These are phyloP conservation scores for Xerocomellus dryophilus DNA, from an alignment of 768 basidiomycete genomes.

Conservation along the genomic window DNA sequence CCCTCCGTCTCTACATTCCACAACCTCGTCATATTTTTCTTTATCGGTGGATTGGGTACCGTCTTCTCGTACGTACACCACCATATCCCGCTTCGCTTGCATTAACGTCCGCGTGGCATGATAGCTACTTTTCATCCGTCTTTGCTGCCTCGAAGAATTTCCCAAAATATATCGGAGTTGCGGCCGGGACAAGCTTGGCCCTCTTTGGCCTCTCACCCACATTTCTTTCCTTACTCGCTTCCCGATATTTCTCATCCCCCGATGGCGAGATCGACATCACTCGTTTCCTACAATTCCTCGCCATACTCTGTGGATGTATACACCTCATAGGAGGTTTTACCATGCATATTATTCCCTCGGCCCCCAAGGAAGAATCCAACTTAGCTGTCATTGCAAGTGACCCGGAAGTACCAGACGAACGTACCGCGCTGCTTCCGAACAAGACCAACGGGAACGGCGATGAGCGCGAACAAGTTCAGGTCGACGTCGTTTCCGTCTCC, in stretches of 20 bases:
- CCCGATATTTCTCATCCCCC: slow-evolving; percentile 53
- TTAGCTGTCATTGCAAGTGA: not conserved
- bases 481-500: slow-evolving; percentile 24
- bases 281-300: slow-evolving; percentile 55
- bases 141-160: slow-evolving; percentile 76
- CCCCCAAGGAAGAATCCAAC: slow-evolving; percentile 4
- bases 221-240: slow-evolving; percentile 64
- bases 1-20: slow-evolving; percentile 47
- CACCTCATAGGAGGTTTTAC: slow-evolving; percentile 54
- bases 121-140: slow-evolving; percentile 65
- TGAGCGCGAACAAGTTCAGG: slow-evolving; percentile 11
- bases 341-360: slow-evolving; percentile 29
- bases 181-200: slow-evolving; percentile 65
- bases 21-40: slow-evolving; percentile 54
- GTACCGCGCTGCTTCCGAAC: slow-evolving; percentile 29
- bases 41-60: slow-evolving; percentile 62
- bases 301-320: slow-evolving; percentile 48
- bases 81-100: not conserved
- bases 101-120: slow-evolving; percentile 1
- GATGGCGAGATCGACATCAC: slow-evolving; percentile 45
- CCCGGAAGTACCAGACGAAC: slow-evolving; percentile 27
- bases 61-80: slow-evolving; percentile 61
- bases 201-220: slow-evolving; percentile 82
- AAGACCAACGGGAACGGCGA: slow-evolving; percentile 17
- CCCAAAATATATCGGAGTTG: slow-evolving; percentile 59